Evolutionary conservation across 2,329 filamentous ascomycete genomes (phyloP), one percentile per base, ranked within the genome.

Genomic region (Colletotrichum magnum): DNA sequence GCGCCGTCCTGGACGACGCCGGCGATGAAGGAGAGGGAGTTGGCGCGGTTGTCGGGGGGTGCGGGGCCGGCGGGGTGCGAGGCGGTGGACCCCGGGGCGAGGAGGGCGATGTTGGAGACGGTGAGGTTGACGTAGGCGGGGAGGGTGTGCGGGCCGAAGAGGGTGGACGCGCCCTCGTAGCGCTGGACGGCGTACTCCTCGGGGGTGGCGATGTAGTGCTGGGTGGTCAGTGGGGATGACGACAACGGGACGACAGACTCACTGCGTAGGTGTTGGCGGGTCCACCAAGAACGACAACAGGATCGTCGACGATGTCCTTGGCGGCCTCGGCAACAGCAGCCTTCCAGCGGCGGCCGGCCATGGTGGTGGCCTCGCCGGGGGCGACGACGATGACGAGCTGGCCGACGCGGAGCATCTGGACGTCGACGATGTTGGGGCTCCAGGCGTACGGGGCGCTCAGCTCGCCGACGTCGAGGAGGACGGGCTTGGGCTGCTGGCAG

Each of bases 121-220:
- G 94, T 95, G 51, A 95, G 85, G 79, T 97, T 95, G 82, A 98
- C 93, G 82, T 96, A 96, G 1, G 94, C 95, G 43, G 92, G 89
- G 12, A 98, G 87, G 0, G 94, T 93, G 79, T 94, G 90, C 2
- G 88, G 92, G 0, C 95, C 95, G 78, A 93, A 96, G 2, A 98
- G 88, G 0, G 95, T 98, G 6, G 93, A 95, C 0, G 94, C 95
- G n/a, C 95, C 95, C 82, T 98, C 95, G 80, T 98, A 98, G 10
- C 95, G 91, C 81, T 98, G 95, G 53, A 96, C 85, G 13, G 83
- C 82, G 78, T 96, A 97, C 79, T 97, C 93, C 78, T 97, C 93
- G 32, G 90, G 87, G 0, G 94, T 95, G 1, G 91, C 80, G 68
- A 94, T 89, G 79, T 95, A 95, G 79, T 95, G 93, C 24, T 68